phyloP scores from a whole-genome alignment of 441 rosid species.

The Adansonia rubrostipa region DNA sequence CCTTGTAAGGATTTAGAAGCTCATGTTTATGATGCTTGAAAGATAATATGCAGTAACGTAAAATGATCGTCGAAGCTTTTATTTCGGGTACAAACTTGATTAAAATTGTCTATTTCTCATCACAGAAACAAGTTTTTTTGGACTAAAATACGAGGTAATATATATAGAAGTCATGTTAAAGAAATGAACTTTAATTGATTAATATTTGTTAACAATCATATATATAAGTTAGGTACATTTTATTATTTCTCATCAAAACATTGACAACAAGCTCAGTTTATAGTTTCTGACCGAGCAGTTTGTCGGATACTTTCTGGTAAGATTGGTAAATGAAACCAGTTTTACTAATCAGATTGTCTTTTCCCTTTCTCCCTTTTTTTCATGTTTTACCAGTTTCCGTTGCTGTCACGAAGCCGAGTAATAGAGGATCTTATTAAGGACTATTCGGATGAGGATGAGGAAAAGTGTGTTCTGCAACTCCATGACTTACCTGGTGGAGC shows the following conservation, averaged over 20 bases:
- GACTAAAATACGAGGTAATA: background rate
- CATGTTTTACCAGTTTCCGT: slow-evolving; percentile 63
- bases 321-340: background rate
- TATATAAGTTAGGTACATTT: background rate
- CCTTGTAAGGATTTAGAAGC: background rate
- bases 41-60: background rate
- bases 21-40: background rate
- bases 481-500: slow-evolving; percentile 84
- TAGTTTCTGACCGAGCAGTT: background rate
- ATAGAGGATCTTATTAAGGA: slow-evolving; percentile 60
- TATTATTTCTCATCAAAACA: background rate
- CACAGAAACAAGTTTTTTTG: background rate
- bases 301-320: background rate
- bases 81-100: background rate
- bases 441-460: slow-evolving; percentile 41
- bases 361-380: background rate
- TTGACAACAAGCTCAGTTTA: background rate
- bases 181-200: background rate
- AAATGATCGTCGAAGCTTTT: background rate
- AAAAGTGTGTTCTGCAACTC: slow-evolving; percentile 54
- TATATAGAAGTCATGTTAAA: background rate
- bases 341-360: slow-evolving; percentile 7
- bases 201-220: background rate
- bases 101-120: background rate
- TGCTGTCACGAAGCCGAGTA: slow-evolving; percentile 80